These are phyloP conservation scores for Angophora floribunda DNA, from an alignment of 345 rosid genomes.

Conservation along the genomic window DNA sequence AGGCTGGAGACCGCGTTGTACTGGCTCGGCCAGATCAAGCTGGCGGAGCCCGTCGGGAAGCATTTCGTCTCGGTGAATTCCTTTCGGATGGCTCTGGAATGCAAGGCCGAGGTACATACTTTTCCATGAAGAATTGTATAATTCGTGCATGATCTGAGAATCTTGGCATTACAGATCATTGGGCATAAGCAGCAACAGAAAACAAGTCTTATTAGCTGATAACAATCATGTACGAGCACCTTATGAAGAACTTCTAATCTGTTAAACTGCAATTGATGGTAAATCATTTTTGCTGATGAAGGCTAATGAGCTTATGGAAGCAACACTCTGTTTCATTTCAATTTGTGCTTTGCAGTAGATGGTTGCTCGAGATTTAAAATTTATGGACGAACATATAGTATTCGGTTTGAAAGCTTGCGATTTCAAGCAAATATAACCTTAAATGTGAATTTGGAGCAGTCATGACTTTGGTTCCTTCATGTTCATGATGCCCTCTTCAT, in stretches of 20 bases:
- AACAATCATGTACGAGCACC: not conserved
- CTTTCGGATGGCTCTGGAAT: slow-evolving; percentile 7
- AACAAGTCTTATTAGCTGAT: not conserved
- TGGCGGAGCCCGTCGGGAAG: slow-evolving; percentile 4
- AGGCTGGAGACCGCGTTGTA: slow-evolving; percentile 8
- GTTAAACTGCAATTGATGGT: not conserved
- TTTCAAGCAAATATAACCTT: not conserved
- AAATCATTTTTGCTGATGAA: not conserved
- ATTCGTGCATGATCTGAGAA: not conserved
- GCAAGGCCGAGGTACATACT: slow-evolving; percentile 1
- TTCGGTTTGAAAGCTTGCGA: not conserved
- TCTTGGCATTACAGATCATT: not conserved
- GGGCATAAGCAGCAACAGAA: not conserved
- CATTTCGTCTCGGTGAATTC: slow-evolving; percentile 5
- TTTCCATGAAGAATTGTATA: not conserved
- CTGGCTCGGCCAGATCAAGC: slow-evolving; percentile 16
- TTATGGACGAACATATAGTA: not conserved
- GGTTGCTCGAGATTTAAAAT: not conserved
- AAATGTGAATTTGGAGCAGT: not conserved
- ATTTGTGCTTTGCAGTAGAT: not conserved
- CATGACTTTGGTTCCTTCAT: not conserved
- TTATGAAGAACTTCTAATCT: not conserved
- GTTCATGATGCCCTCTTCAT: not conserved
- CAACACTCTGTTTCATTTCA: not conserved
- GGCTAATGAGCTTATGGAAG: not conserved